Evolutionary conservation across 768 basidiomycete genomes (phyloP), one percentile per base, ranked within the genome.

Genomic region (Naganishia friedmannii): DNA sequence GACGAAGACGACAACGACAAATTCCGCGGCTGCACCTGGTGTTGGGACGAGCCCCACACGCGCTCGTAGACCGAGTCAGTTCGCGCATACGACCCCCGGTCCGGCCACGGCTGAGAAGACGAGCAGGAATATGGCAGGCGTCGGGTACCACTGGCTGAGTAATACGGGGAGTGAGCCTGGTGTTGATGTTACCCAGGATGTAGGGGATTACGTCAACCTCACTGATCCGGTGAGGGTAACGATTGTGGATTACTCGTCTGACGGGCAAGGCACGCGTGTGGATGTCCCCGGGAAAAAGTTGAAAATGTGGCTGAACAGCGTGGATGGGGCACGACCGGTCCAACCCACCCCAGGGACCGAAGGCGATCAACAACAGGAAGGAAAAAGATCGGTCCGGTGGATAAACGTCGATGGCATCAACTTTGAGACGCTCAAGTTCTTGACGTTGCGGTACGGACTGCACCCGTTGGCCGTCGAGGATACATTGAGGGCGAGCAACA

Each of bases 391-490:
- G 5, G 78, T 78, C 0, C 53, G 80, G 66, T 81, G 80, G 80
- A 78, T 80, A 48, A 74, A 78, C 74, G 46, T 66, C 23, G 45
- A 68, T 65, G 65, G 78, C 3, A 54, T 81, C 28, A 81, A 79
- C 65, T 81, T 79, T 75, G 73, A 78, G 45, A 76, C 77, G 45
- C 72, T 81, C 67, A 79, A 79, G 68, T 76, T 76, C 8, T 67
- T 81, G 31, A 76, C 78, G 12, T 56, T 78, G 56, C 69, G 75
- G 45, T 81, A 74, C 53, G 72, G 76, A 32, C 75, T 81, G 17
- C 80, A 81, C 58, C 80, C 80, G 0, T 72, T 81, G 1, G 77
- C 80, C 2, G 75, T 81, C 6, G 80, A 81, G 75, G 80, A 81
- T 63, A 73, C 77, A 23, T 68, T 81, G 13, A 75, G 77, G 48